Conservation (phyloP, 1,139 yeast species). For the Pneumocystis carinii region DNA sequence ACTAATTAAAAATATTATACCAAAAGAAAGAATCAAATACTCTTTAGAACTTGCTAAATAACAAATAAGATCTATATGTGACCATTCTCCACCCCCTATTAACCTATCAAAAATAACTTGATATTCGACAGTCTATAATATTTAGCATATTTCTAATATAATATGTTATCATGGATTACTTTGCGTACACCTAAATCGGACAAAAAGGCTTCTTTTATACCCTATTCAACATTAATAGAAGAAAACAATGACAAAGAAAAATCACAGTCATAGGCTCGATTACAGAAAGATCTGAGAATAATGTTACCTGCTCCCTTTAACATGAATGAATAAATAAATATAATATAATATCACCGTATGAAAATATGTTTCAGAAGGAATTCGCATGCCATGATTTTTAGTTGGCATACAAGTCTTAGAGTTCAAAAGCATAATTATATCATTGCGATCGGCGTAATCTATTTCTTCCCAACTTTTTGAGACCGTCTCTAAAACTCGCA, state of each 20-base stretch:
- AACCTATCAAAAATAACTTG: constrained; percentile 26
- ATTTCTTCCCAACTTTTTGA: constrained; percentile 20
- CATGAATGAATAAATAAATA: background rate
- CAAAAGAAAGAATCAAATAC: background rate
- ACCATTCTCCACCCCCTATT: constrained; percentile 25
- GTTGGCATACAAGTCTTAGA: constrained; percentile 24
- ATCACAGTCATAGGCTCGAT: constrained; percentile 16
- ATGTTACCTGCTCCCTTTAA: constrained; percentile 18
- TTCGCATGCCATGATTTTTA: constrained; percentile 26
- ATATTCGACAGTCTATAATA: constrained; percentile 25
- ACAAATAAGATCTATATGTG: constrained; percentile 25
- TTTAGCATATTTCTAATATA: background rate
- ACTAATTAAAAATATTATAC: background rate
- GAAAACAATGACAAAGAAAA: background rate
- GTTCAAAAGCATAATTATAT: constrained; percentile 16
- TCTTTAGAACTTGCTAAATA: constrained; percentile 20
- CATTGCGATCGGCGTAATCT: constrained; percentile 8
- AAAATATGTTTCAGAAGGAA: constrained; percentile 25
- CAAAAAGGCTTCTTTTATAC: constrained; percentile 22
- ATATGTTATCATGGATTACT: background rate
- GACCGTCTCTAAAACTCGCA: constrained; percentile 19
- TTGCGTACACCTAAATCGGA: constrained; percentile 25
- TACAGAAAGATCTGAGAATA: constrained; percentile 29
- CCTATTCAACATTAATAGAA: constrained; percentile 3
- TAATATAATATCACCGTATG: constrained; percentile 7